Percentiles rank a stretch among this genome's conserved stretches.
These are phyloP conservation scores for Fusarium albidum DNA, from an alignment of 2,329 filamentous ascomycete genomes.

Conservation along the genomic window DNA sequence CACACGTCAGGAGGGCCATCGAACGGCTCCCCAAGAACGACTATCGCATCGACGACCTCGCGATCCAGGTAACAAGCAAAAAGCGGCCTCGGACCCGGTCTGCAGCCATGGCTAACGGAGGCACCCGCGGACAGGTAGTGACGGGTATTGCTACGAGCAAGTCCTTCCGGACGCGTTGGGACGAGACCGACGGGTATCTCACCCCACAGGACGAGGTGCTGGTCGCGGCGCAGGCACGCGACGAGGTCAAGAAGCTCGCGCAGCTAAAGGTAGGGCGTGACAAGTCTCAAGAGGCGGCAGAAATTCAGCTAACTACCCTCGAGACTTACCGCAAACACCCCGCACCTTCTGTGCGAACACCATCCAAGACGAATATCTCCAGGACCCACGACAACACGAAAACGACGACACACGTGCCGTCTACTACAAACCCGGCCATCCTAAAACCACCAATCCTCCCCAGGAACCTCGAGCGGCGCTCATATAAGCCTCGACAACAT, in stretches of 20 bases:
- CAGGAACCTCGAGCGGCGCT: constrained; percentile 2
- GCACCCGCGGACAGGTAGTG: constrained; percentile 29
- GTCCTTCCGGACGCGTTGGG: constrained; percentile 35
- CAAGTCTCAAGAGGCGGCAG: neutral
- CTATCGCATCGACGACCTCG: constrained; percentile 41
- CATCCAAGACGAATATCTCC: neutral
- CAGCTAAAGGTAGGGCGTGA: constrained; percentile 30
- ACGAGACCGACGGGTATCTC: constrained; percentile 32
- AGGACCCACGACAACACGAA: neutral
- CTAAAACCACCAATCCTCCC: neutral
- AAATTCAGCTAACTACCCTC: constrained; percentile 6
- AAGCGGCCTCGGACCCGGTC: neutral
- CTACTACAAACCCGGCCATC: neutral
- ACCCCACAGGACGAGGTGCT: constrained; percentile 26
- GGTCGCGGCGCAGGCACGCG: constrained; percentile 22
- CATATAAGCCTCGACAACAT: constrained; percentile 23
- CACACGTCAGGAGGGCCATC: constrained; percentile 42
- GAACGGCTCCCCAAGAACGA: constrained; percentile 31
- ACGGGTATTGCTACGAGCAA: constrained; percentile 33
- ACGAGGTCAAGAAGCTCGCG: constrained; percentile 34
- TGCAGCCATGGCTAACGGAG: constrained; percentile 12
- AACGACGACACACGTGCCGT: neutral
- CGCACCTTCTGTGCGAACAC: neutral
- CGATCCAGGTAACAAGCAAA: constrained; percentile 43
- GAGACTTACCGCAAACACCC: constrained; percentile 11